Evolutionary conservation across 2,329 filamentous ascomycete genomes (phyloP).

Genomic region (Trichoderma guizhouense): DNA sequence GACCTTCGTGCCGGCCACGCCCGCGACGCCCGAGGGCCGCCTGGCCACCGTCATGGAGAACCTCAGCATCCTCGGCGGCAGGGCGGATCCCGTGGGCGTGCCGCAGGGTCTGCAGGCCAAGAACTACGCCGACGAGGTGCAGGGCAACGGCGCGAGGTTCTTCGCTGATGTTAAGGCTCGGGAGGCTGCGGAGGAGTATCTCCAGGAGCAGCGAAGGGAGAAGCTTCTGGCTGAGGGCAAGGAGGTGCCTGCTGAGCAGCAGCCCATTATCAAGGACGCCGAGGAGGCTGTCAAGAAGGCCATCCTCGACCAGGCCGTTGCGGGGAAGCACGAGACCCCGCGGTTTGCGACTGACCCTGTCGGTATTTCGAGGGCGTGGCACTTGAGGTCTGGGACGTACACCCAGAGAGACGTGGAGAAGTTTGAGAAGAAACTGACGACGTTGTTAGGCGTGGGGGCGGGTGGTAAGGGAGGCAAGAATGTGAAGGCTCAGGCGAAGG

Average conservation of each 20-base stretch:
- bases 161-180: slow-evolving; percentile 31
- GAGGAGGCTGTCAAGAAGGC: slow-evolving; percentile 34
- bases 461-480: slow-evolving; percentile 17
- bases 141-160: slow-evolving; percentile 29
- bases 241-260: background rate
- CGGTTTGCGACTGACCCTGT: slow-evolving; percentile 33
- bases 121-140: slow-evolving; percentile 32
- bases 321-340: slow-evolving; percentile 37
- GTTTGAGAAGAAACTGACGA: slow-evolving; percentile 40
- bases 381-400: slow-evolving; percentile 39
- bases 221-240: slow-evolving; percentile 20
- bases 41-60: slow-evolving; percentile 35
- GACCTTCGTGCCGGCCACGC: slow-evolving; percentile 30
- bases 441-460: slow-evolving; percentile 25
- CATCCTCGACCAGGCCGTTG: slow-evolving; percentile 33
- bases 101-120: slow-evolving; percentile 30
- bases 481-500: slow-evolving; percentile 26
- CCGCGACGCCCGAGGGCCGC: slow-evolving; percentile 29
- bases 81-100: slow-evolving; percentile 34
- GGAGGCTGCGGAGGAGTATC: slow-evolving; percentile 31
- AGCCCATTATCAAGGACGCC: slow-evolving; percentile 31
- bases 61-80: slow-evolving; percentile 35
- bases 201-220: slow-evolving; percentile 26
- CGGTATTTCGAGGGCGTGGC: slow-evolving; percentile 35
- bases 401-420: slow-evolving; percentile 30